A percentile compares a stretch with the other conserved stretches of the same genome.
These are phyloP conservation scores for Mollisiaceae sp. DNA, from an alignment of 2,329 filamentous ascomycete species.

Conservation along the genomic window DNA sequence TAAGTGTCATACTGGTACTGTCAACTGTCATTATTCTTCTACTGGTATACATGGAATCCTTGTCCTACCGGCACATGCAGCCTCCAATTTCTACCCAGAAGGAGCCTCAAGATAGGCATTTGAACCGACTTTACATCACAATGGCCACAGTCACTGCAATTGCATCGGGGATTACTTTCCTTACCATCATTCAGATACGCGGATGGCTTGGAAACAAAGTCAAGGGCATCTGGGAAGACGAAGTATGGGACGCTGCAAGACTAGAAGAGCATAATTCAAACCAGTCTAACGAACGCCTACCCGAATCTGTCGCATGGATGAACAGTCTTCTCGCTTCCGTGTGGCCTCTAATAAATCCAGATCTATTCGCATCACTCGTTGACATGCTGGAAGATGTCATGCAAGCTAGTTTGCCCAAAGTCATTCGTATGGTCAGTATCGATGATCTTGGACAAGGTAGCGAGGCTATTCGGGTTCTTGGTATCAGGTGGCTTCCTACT, in stretches of 20 bases:
- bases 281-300: conserved; percentile 23
- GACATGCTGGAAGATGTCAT: conserved; percentile 81
- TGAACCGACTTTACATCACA: conserved; percentile 18
- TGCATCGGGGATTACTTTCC: conserved; percentile 23
- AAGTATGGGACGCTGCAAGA: conserved; percentile 70
- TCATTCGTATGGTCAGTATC: conserved; percentile 76
- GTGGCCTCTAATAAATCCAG: conserved; percentile 78
- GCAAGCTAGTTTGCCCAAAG: conserved; percentile 73
- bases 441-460: conserved; percentile 79
- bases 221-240: conserved; percentile 67
- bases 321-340: conserved; percentile 71
- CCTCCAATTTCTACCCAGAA: conserved; percentile 6
- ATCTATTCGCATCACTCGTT: conserved; percentile 70
- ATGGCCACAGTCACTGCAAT: conserved; percentile 17
- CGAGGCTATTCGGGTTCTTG: conserved; percentile 72
- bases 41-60: conserved; percentile 22
- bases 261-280: conserved; percentile 53
- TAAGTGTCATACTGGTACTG: conserved; percentile 34
- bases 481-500: conserved; percentile 73
- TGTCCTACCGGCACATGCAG: conserved; percentile 5
- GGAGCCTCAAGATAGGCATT: background rate
- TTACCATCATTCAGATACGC: conserved; percentile 53
- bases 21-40: conserved; percentile 25
- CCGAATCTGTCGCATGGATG: conserved; percentile 68
- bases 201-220: conserved; percentile 68